Percentiles rank a stretch among this genome's conserved stretches.
Conservation (phyloP, 2,329 filamentous ascomycete species). For the Fusarium humuli region DNA sequence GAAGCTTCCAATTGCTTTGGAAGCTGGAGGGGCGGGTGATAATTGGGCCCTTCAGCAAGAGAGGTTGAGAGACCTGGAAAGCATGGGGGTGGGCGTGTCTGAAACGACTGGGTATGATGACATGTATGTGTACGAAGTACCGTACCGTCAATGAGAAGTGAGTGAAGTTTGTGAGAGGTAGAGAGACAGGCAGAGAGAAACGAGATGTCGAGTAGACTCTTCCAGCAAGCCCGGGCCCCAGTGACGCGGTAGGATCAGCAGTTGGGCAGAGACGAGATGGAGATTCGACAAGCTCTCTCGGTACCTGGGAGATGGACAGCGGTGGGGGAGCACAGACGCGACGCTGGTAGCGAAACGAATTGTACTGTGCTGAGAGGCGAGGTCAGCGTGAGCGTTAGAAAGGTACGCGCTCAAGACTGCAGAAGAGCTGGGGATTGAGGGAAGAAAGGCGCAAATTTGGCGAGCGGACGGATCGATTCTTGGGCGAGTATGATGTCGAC, state of each 20-base stretch:
- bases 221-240: slow-evolving; percentile 40
- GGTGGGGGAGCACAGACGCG: slow-evolving; percentile 46
- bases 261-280: slow-evolving; percentile 48
- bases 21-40: slow-evolving; percentile 46
- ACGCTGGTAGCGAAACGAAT: slow-evolving; percentile 38
- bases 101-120: slow-evolving; percentile 48
- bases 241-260: slow-evolving; percentile 48
- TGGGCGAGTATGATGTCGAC: slow-evolving; percentile 47
- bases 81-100: slow-evolving; percentile 50
- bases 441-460: slow-evolving; percentile 44
- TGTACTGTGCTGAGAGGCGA: slow-evolving; percentile 24
- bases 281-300: slow-evolving; percentile 45
- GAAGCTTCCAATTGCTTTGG: slow-evolving; percentile 48
- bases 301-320: slow-evolving; percentile 41
- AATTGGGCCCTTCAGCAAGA: slow-evolving; percentile 49
- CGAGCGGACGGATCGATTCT: slow-evolving; percentile 38
- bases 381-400: slow-evolving; percentile 12
- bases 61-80: slow-evolving; percentile 45
- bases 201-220: slow-evolving; percentile 36
- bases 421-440: slow-evolving; percentile 23
- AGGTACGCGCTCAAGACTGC: slow-evolving; percentile 33
- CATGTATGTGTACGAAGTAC: slow-evolving; percentile 45
- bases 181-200: slow-evolving; percentile 28
- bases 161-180: slow-evolving; percentile 41
- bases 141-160: slow-evolving; percentile 40